Percentiles rank a stretch among this genome's conserved stretches.
These are phyloP conservation scores for Picea sitchensis DNA, from an alignment of 75 land plant genomes.

Conservation along the genomic window DNA sequence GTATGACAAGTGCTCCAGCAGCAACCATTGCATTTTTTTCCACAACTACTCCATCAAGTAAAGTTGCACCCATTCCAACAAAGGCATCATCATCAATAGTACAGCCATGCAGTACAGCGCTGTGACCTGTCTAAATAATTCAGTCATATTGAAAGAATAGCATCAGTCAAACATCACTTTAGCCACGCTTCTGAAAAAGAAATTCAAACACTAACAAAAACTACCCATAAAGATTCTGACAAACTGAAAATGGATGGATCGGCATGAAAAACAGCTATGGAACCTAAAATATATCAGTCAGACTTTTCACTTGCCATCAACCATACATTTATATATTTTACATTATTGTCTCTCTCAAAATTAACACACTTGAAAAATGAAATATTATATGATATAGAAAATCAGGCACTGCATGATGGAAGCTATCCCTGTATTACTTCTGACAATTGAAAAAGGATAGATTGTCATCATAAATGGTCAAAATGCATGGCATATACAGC, in stretches of 20 bases:
- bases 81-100: conserved; percentile 95
- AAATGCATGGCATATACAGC: no score
- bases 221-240: not conserved
- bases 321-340: not conserved
- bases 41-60: conserved; percentile 92
- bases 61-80: conserved; percentile 92
- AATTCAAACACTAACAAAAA: not conserved
- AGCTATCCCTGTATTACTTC: no score
- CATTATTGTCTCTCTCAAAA: not conserved
- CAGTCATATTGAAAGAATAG: not conserved
- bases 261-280: not conserved
- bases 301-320: conserved; percentile 2
- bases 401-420: no score
- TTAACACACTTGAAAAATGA: no score
- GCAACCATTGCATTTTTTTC: conserved; percentile 95
- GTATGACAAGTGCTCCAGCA: conserved; percentile 91
- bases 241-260: not conserved
- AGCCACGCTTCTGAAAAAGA: not conserved
- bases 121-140: conserved; percentile 66
- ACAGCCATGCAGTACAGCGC: conserved; percentile 94
- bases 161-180: not conserved
- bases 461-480: no score
- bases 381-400: no score
- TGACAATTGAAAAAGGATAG: no score
- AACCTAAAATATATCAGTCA: not conserved